These are phyloP conservation scores for Phoenix dactylifera DNA, from an alignment of 176 grass and related monocot species.

Conservation along the genomic window DNA sequence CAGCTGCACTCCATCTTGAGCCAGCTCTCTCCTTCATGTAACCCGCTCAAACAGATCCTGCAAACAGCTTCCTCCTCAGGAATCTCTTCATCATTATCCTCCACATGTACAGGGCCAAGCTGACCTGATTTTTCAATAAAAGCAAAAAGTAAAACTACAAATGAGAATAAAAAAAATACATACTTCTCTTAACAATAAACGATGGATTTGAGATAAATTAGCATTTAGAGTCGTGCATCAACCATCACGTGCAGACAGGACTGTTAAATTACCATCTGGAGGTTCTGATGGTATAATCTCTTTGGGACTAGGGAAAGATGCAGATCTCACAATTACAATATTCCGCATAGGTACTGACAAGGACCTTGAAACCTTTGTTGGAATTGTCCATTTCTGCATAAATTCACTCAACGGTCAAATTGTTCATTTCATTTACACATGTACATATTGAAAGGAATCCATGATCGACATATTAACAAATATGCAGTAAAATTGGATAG, in stretches of 20 bases:
- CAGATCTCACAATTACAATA: conserved; percentile 19
- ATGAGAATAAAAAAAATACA: neutral
- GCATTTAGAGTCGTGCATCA: neutral
- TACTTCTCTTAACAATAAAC: neutral
- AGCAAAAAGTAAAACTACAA: neutral
- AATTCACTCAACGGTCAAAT: no score
- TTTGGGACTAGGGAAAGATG: conserved; percentile 1
- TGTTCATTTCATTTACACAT: no score
- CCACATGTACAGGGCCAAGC: neutral
- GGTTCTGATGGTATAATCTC: neutral
- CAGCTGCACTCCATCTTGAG: conserved; percentile 68
- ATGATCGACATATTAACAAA: no score
- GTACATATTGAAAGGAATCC: no score
- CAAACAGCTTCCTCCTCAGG: conserved; percentile 51
- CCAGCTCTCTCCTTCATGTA: conserved; percentile 25
- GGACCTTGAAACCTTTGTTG: conserved; percentile 15
- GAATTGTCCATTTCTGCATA: neutral
- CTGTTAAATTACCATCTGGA: conserved; percentile 1
- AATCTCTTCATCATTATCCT: conserved; percentile 14
- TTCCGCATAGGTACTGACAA: conserved; percentile 10
- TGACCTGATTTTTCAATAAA: conserved; percentile 9
- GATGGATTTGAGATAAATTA: no score
- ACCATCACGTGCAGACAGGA: no score
- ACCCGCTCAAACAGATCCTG: conserved; percentile 51
- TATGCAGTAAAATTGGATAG: no score